phyloP scores from a whole-genome alignment of 1,139 yeast genomes.

The Suhomyces atakaporum region DNA sequence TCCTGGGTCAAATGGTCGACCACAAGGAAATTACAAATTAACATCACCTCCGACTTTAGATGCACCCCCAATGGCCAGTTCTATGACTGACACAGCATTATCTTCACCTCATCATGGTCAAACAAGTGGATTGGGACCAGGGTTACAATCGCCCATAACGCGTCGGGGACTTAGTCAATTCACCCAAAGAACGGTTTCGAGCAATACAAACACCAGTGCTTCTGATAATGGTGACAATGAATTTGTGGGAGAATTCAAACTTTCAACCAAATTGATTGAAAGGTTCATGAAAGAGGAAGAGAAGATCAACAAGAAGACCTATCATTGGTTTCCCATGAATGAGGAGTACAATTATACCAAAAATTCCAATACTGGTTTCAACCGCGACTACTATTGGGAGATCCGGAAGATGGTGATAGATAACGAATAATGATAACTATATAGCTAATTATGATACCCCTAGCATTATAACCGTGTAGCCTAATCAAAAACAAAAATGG shows the following conservation, averaged over 20 bases:
- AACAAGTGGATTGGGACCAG: slow-evolving; percentile 2
- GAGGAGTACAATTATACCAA: slow-evolving; percentile 30
- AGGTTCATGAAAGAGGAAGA: slow-evolving; percentile 53
- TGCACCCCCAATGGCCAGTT: slow-evolving; percentile 3
- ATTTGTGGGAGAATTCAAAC: slow-evolving; percentile 38
- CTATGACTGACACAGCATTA: neutral
- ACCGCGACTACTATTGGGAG: slow-evolving; percentile 52
- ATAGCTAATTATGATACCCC: slow-evolving; percentile 5
- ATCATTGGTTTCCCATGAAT: slow-evolving; percentile 53
- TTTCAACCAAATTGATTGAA: slow-evolving; percentile 42
- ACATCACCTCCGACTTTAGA: slow-evolving; percentile 12
- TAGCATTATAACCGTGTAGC: neutral
- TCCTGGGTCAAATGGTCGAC: slow-evolving; percentile 5
- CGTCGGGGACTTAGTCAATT: slow-evolving; percentile 25
- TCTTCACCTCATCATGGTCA: neutral
- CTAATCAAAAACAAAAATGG: too few species aligned
- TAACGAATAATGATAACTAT: slow-evolving; percentile 20
- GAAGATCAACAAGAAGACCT: slow-evolving; percentile 49
- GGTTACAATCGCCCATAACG: slow-evolving; percentile 14
- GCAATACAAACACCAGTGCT: slow-evolving; percentile 19
- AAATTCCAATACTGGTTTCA: slow-evolving; percentile 15
- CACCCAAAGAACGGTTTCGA: slow-evolving; percentile 41
- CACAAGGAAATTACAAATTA: slow-evolving; percentile 7
- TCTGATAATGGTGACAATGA: slow-evolving; percentile 10
- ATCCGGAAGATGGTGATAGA: slow-evolving; percentile 56